A percentile compares a stretch with the other conserved stretches of the same genome.
Evolutionary conservation across 1,284 basidiomycete species (phyloP).

Genomic region (Cutaneotrichosporon cavernicola): DNA sequence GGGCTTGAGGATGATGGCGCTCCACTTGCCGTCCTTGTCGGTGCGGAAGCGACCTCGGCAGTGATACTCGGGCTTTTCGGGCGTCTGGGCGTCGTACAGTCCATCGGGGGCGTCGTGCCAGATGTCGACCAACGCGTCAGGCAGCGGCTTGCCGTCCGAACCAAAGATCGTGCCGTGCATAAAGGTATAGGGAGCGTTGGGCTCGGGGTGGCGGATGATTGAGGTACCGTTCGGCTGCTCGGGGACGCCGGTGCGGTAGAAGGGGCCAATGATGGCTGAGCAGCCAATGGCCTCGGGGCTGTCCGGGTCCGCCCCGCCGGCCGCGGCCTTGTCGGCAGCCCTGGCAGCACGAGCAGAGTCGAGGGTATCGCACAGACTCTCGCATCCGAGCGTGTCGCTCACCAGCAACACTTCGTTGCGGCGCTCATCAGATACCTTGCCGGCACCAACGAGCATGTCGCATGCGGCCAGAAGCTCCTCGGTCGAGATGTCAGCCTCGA

Average conservation of each 20-base stretch:
- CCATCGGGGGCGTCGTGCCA: constrained; percentile 53
- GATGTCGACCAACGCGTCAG: constrained; percentile 47
- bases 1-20: constrained; percentile 44
- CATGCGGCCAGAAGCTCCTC: constrained; percentile 51
- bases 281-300: constrained; percentile 1
- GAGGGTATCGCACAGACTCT: constrained; percentile 41
- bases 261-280: constrained; percentile 48
- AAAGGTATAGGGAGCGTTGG: constrained; percentile 39
- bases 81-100: constrained; percentile 51
- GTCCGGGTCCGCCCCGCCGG: neutral
- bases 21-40: constrained; percentile 45
- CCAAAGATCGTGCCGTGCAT: constrained; percentile 45
- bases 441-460: constrained; percentile 48
- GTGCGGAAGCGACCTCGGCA: constrained; percentile 47
- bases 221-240: constrained; percentile 40
- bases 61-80: constrained; percentile 48
- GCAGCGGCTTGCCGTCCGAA: constrained; percentile 44
- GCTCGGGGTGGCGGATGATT: constrained; percentile 39
- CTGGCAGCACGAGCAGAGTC: constrained; percentile 25
- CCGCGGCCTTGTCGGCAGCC: constrained; percentile 5
- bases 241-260: constrained; percentile 40
- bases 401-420: constrained; percentile 54
- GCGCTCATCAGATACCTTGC: constrained; percentile 47
- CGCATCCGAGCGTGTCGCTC: constrained; percentile 51
- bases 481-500: constrained; percentile 49